Evolutionary conservation across 305 asterid genomes (phyloP), one percentile per base, ranked within the genome.

Genomic region (Caryopteris hybrid): DNA sequence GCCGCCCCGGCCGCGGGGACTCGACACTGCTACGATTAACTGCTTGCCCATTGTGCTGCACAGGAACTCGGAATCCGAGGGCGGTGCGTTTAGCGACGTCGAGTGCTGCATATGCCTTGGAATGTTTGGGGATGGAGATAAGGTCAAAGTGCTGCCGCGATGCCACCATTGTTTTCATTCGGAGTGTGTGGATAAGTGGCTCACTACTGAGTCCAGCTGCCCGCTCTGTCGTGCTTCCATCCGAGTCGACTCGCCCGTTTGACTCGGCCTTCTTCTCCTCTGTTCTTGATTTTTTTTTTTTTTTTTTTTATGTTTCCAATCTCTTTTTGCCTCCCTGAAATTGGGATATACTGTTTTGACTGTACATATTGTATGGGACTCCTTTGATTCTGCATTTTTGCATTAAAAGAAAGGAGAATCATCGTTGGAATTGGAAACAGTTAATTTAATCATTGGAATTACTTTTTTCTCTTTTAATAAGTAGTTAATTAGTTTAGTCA

Each of bases 51-150:
- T 86, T 11, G 63, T 75, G 36, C 61, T 83, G 55, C 82, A 85
- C 78, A 41, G 39, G 51, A 17, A 53, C 0, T 64, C 74, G 8
- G 56, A 13, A 0, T 4, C 25, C 33, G 39, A 21, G 31, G 17
- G 6, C 64, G 42, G 41, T 0, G 4, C 33, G 21, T n/a, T 17
- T 4, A 34, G 43, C 34, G 82, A 76, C 16, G 51, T n/a, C 1
- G 96, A 88, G 82, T 91, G 97, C 78, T 81, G 88, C 66, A 90
- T 90, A 65, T 88, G 96, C 73, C 85, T 90, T 0, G 94, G 90
- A 12, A 16, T 76, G 0, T 86, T 90, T 62, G 73, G 68, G 38
- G 86, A 83, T 1, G 94, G 89, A n/a, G 96, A 90, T 8, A 85
- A 84, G 67, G 85, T 86, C 9, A 88, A 81, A 62, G 76, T 83